These are phyloP conservation scores for Chernovozyma sophiae-reginae DNA, from an alignment of 1,139 yeast genomes.

Conservation along the genomic window DNA sequence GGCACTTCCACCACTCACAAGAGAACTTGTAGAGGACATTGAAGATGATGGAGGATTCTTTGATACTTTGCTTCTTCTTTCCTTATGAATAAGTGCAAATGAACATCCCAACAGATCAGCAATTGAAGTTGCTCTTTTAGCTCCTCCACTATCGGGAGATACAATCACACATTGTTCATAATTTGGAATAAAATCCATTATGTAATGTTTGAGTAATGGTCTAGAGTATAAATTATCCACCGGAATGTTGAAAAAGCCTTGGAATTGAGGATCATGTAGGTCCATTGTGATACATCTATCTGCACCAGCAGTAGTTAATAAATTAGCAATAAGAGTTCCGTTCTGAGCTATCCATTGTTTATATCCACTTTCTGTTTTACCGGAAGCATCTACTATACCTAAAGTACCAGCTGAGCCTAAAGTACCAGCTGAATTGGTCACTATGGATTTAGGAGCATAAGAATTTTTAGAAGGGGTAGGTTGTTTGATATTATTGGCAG, in stretches of 20 bases:
- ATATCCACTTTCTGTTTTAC: constrained; percentile 60
- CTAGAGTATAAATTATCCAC: constrained; percentile 87
- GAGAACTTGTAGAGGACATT: constrained; percentile 1
- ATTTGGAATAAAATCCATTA: constrained; percentile 66
- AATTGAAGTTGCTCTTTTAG: constrained; percentile 89
- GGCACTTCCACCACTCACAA: constrained; percentile 6
- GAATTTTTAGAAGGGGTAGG: constrained; percentile 1
- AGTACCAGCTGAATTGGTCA: constrained; percentile 28
- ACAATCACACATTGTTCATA: constrained; percentile 81
- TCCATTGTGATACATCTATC: constrained; percentile 98
- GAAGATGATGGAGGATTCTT: constrained; percentile 27
- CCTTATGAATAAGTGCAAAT: constrained; percentile 95
- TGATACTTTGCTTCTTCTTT: constrained; percentile 58
- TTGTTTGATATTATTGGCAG: constrained; percentile 6
- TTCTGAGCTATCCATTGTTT: constrained; percentile 96
- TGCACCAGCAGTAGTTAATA: constrained; percentile 91
- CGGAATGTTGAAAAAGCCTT: constrained; percentile 89
- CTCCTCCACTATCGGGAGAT: constrained; percentile 97
- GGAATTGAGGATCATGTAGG: constrained; percentile 92
- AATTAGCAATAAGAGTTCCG: constrained; percentile 87
- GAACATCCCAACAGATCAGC: constrained; percentile 89
- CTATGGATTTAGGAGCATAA: constrained; percentile 21
- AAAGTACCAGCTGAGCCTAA: constrained; percentile 29
- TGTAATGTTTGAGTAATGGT: constrained; percentile 79
- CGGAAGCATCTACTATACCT: constrained; percentile 34